Conservation (phyloP, 805 yeast genomes). For the Saccharomycopsis oosterbeekiorum region DNA sequence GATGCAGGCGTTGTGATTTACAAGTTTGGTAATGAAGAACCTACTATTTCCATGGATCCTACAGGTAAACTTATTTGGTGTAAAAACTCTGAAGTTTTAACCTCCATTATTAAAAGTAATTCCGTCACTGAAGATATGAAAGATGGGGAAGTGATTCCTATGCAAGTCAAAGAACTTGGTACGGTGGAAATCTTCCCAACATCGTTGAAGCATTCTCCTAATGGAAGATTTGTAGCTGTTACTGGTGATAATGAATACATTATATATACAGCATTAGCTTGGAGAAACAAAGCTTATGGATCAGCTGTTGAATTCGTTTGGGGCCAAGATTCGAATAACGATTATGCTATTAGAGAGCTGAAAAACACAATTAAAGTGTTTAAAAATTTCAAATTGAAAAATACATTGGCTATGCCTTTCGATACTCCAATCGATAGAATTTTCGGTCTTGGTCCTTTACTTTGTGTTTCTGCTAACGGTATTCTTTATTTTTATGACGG, state of each 20-base stretch:
- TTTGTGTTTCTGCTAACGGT: constrained; percentile 69
- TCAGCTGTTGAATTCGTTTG: constrained; percentile 85
- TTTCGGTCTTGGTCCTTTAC: constrained; percentile 70
- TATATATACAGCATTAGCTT: constrained; percentile 91
- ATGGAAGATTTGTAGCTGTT: constrained; percentile 93
- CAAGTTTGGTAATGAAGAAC: constrained; percentile 89
- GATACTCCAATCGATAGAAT: constrained; percentile 69
- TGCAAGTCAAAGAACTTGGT: constrained; percentile 88
- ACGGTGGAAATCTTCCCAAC: constrained; percentile 88
- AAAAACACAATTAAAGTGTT: constrained; percentile 55
- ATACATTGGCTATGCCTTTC: constrained; percentile 52
- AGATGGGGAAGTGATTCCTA: constrained; percentile 72
- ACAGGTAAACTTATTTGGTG: constrained; percentile 89
- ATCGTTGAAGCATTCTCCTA: constrained; percentile 82
- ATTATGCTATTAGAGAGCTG: constrained; percentile 74
- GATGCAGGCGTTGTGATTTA: constrained; percentile 90
- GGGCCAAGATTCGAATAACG: constrained; percentile 76
- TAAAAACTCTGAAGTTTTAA: constrained; percentile 80
- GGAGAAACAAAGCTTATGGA: constrained; percentile 95
- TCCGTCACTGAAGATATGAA: constrained; percentile 41
- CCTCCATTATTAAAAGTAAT: constrained; percentile 64
- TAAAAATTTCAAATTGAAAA: constrained; percentile 77
- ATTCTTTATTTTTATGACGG: constrained; percentile 75
- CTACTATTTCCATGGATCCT: constrained; percentile 86
- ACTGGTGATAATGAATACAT: constrained; percentile 98